phyloP scores from a whole-genome alignment of 345 rosid genomes.

The Excoecaria cochinchinensis region DNA sequence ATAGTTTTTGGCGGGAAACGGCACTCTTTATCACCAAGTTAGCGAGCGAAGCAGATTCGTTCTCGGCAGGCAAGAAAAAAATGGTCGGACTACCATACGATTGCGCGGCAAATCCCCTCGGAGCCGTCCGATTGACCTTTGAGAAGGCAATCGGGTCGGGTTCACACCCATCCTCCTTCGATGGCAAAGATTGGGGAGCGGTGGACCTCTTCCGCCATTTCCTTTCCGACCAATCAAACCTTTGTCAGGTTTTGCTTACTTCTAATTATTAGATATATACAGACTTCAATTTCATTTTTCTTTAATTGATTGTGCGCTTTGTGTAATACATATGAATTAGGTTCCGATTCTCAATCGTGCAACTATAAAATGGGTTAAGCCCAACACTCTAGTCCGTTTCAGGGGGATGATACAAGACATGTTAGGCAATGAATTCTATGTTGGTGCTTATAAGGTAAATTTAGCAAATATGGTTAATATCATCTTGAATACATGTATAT shows the following conservation, averaged over 20 bases:
- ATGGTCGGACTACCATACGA: constrained; percentile 89
- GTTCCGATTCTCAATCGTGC: constrained; percentile 62
- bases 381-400: constrained; percentile 71
- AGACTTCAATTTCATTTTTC: no score
- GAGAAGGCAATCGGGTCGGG: constrained; percentile 64
- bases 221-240: constrained; percentile 59
- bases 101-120: constrained; percentile 78
- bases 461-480: background rate
- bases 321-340: constrained; percentile 26
- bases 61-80: background rate
- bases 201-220: constrained; percentile 70
- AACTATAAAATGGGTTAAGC: constrained; percentile 54
- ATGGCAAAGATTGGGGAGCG: constrained; percentile 90
- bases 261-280: background rate
- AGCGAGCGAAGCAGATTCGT: background rate
- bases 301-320: background rate
- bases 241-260: constrained; percentile 45
- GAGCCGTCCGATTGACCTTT: constrained; percentile 80
- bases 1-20: background rate
- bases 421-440: constrained; percentile 95
- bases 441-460: constrained; percentile 76
- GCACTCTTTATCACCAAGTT: background rate
- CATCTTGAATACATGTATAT: background rate
- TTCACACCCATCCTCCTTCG: constrained; percentile 58
- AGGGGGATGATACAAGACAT: constrained; percentile 97